Base-by-base conservation (phyloP, 441 rosid genomes). In the Gossypium laxum region DNA sequence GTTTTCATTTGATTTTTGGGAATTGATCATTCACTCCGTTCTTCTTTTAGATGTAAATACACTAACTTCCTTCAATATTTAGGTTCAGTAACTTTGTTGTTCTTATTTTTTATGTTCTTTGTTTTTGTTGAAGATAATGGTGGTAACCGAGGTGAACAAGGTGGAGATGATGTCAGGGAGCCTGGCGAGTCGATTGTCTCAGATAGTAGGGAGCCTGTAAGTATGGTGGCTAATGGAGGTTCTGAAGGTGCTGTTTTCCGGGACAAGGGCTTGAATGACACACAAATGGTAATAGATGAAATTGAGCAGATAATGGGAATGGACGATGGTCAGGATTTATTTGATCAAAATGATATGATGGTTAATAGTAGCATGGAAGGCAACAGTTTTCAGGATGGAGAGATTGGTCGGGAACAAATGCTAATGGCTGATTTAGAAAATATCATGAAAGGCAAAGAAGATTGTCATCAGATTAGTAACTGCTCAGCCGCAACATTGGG, bases 391-490 rank as follows among this genome's bases (percentile, higher is more conserved):
- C 76, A 56, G 41, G 86, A 79, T 68, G 63, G 51, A 61, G 86
- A 18, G 4, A 50, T 65, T 72, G 75, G 59, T 63, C 26, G 15
- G 54, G 80, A 79, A 19, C 85, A 80, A 5, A 77, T 77, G 61
- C 61, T 88, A 55, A 80, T 89, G 74, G 78, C 80, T 51, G 89
- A 85, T 30, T 63, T 89, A 71, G 80, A 86, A 74, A 74, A 79
- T 69, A 69, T 83, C 58, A 70, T 86, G 43, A 77, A 84, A 30
- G 89, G 79, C 68, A 81, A 72, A 57, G 71, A 50, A 51, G 81
- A 79, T 19, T 59, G 52, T 21, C 84, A 79, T 15, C 64, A 74
- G 50, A 75, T 67, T 76, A 65, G 45, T 72, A 54, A 71, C 74
- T 63, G 70, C 26, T 48, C 68, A 34, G 65, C 64, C 19, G 18